Percentiles rank a stretch among this genome's conserved stretches.
phyloP scores from a whole-genome alignment of 768 basidiomycete genomes.

The Leucocoprinus sp. region DNA sequence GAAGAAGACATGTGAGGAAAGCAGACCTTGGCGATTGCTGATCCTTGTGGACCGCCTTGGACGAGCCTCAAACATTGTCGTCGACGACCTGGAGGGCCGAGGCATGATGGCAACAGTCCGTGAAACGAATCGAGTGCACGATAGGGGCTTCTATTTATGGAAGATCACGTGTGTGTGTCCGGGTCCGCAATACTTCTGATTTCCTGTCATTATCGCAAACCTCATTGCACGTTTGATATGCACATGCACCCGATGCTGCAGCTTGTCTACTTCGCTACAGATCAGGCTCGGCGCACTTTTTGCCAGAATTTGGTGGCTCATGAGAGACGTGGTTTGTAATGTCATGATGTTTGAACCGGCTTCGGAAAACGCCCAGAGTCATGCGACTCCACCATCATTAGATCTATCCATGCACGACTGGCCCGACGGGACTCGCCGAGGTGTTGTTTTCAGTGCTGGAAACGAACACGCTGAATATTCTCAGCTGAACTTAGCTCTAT shows the following conservation, averaged over 20 bases:
- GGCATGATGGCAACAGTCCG: slow-evolving; percentile 8
- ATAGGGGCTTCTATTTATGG: slow-evolving; percentile 9
- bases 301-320: no score
- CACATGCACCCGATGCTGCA: no score
- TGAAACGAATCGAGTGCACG: slow-evolving; percentile 2
- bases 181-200: background rate
- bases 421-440: no score
- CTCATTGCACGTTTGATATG: no score
- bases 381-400: background rate
- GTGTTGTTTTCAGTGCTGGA: no score
- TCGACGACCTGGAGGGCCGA: slow-evolving; percentile 4
- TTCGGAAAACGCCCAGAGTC: background rate
- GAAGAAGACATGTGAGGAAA: background rate
- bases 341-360: background rate
- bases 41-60: slow-evolving; percentile 8
- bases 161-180: background rate
- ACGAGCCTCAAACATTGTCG: background rate
- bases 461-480: no score
- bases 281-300: no score
- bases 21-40: slow-evolving; percentile 8
- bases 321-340: background rate
- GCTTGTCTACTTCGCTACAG: no score
- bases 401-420: no score
- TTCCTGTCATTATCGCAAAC: background rate
- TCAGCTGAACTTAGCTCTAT: no score